Conservation (phyloP, 331 rosid genomes). For the Prunus yedoensis region DNA sequence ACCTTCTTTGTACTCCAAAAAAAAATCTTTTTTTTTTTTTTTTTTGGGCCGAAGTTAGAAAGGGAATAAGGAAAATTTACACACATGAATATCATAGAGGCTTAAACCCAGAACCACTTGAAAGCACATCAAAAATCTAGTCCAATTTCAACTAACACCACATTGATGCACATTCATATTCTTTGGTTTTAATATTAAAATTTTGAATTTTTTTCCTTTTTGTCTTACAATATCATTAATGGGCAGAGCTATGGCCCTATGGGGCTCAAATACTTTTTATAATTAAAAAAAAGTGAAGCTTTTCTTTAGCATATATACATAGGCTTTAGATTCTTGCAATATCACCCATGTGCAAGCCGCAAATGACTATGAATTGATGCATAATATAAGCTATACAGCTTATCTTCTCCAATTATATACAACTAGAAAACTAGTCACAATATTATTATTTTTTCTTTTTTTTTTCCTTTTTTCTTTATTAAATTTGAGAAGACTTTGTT, state of each 20-base stretch:
- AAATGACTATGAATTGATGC: background rate
- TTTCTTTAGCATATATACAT: background rate
- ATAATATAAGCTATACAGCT: conserved; percentile 20
- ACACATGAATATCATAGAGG: rapidly evolving
- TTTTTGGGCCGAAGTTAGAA: no score
- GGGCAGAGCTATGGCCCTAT: no score
- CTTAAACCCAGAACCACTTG: rapidly evolving
- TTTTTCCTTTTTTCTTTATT: background rate
- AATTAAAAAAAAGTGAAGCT: background rate
- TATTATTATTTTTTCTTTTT: no score
- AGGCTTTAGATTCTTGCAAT: background rate
- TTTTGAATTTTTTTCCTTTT: no score
- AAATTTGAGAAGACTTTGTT: background rate
- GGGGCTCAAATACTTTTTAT: no score
- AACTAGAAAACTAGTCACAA: background rate
- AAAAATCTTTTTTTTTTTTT: no score
- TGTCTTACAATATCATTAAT: no score
- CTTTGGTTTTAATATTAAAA: no score
- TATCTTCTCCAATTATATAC: conserved; percentile 11
- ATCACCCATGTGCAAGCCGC: conserved; percentile 3
- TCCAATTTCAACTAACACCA: no score
- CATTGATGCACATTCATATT: no score
- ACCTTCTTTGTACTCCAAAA: no score
- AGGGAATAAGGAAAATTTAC: rapidly evolving
- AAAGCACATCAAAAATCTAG: no score